Conservation (phyloP, 2,329 filamentous ascomycete species). For the Bipolaris zeicola region DNA sequence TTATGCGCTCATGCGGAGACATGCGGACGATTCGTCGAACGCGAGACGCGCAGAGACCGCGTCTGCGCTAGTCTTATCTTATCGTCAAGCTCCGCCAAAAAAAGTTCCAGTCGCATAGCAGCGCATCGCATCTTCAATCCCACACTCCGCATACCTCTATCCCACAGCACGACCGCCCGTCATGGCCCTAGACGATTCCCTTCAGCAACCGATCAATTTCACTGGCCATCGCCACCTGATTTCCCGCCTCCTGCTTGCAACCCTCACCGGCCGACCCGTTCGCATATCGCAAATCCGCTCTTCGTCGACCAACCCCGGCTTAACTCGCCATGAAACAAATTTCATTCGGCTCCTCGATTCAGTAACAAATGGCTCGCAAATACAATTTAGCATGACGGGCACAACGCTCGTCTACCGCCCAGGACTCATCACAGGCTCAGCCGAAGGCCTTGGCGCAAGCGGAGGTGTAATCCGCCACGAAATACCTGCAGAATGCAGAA, state of each 20-base stretch:
- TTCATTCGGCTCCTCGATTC: constrained; percentile 93
- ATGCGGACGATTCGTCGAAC: constrained; percentile 3
- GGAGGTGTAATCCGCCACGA: constrained; percentile 80
- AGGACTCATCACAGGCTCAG: constrained; percentile 86
- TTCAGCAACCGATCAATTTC: constrained; percentile 68
- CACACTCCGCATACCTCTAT: neutral
- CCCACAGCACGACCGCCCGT: constrained; percentile 6
- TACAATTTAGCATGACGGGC: constrained; percentile 96
- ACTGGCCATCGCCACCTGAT: constrained; percentile 83
- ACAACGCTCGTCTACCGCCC: constrained; percentile 92
- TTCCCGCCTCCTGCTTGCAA: constrained; percentile 84
- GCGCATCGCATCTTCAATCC: neutral
- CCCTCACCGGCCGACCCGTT: constrained; percentile 84
- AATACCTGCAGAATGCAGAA: constrained; percentile 74
- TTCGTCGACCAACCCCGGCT: constrained; percentile 83
- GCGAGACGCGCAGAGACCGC: constrained; percentile 12
- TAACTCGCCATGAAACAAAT: constrained; percentile 91
- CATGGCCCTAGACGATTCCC: constrained; percentile 43
- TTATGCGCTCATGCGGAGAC: neutral
- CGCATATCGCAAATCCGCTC: constrained; percentile 95
- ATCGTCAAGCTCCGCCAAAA: constrained; percentile 22
- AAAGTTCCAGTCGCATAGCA: constrained; percentile 25
- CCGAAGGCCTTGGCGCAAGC: constrained; percentile 73
- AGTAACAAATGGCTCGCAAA: constrained; percentile 90
- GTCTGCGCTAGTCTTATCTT: constrained; percentile 16